Percentiles rank a stretch among this genome's conserved stretches.
phyloP scores from a whole-genome alignment of 2,329 filamentous ascomycete species.

The Dactylellina drechsleri region DNA sequence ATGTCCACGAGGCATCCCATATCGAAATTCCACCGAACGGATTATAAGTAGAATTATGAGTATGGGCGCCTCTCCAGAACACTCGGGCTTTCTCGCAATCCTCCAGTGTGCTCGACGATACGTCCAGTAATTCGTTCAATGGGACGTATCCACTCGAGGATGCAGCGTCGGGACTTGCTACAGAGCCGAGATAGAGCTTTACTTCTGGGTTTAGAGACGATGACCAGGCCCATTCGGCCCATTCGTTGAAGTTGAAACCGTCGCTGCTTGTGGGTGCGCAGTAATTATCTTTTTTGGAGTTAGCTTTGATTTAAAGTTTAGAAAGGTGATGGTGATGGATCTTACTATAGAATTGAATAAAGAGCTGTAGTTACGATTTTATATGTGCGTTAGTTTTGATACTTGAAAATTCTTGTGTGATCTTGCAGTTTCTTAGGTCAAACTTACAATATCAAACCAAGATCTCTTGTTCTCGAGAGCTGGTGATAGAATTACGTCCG shows the following conservation, averaged over 20 bases:
- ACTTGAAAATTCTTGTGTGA: no score
- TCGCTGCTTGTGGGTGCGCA: slow-evolving; percentile 67
- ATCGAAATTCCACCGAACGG: slow-evolving; percentile 47
- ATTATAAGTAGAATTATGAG: slow-evolving; percentile 32
- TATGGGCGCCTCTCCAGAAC: slow-evolving; percentile 21
- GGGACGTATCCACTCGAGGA: slow-evolving; percentile 31
- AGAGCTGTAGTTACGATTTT: slow-evolving; percentile 22
- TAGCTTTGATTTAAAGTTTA: slow-evolving; percentile 53
- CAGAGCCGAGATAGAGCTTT: slow-evolving; percentile 72
- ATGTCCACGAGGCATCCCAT: slow-evolving; percentile 52
- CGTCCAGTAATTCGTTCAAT: slow-evolving; percentile 17
- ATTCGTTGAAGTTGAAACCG: slow-evolving; percentile 61
- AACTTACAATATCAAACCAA: slow-evolving; percentile 48
- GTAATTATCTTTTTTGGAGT: slow-evolving; percentile 70
- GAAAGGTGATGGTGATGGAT: slow-evolving; percentile 61
- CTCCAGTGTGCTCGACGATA: slow-evolving; percentile 32
- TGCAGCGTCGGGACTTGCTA: slow-evolving; percentile 58
- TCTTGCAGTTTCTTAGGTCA: no score
- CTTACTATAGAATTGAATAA: slow-evolving; percentile 55
- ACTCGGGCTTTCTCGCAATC: slow-evolving; percentile 44
- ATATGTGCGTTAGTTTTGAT: not conserved
- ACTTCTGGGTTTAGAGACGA: slow-evolving; percentile 70
- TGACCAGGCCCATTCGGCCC: slow-evolving; percentile 73
- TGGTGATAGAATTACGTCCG: slow-evolving; percentile 63
- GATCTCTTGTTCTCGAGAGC: slow-evolving; percentile 33